Percentiles rank a stretch among this genome's conserved stretches.
Conservation (phyloP, 192 early-diverging fungal genomes). For the Gamsiella multidivaricata region DNA sequence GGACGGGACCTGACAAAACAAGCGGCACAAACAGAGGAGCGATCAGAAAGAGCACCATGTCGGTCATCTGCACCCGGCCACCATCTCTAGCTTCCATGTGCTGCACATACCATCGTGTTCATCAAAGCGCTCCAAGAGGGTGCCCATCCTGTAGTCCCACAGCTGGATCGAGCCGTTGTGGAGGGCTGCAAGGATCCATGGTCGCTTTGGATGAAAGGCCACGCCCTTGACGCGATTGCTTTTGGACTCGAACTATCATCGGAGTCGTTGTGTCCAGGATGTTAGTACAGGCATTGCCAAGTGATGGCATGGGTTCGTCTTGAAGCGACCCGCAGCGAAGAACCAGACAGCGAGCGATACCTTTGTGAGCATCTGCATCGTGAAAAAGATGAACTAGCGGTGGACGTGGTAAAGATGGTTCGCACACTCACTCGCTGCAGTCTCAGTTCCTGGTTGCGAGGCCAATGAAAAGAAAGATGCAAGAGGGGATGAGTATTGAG, state of each 20-base stretch:
- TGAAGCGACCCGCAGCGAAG: neutral
- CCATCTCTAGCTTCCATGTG: no score
- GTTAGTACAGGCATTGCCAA: no score
- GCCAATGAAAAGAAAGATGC: no score
- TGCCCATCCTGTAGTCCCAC: constrained; percentile 99
- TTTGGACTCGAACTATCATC: constrained; percentile 93
- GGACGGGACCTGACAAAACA: constrained; percentile 83
- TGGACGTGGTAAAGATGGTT: no score
- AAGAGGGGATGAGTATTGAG: no score
- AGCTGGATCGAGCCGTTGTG: constrained; percentile 98
- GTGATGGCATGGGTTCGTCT: neutral
- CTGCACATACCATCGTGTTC: constrained; percentile 92
- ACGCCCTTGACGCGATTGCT: constrained; percentile 97
- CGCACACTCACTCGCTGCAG: no score
- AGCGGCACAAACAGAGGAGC: no score
- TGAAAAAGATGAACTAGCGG: no score
- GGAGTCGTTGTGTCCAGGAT: neutral
- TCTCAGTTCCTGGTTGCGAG: no score
- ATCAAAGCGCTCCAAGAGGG: constrained; percentile 96
- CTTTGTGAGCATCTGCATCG: constrained; percentile 1
- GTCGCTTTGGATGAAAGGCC: constrained; percentile 96
- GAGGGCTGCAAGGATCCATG: constrained; percentile 97
- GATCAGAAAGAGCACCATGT: no score
- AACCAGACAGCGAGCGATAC: neutral
- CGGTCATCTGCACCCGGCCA: no score